Conservation (phyloP, 2,329 filamentous ascomycete species). For the Penicillium rolfsii region DNA sequence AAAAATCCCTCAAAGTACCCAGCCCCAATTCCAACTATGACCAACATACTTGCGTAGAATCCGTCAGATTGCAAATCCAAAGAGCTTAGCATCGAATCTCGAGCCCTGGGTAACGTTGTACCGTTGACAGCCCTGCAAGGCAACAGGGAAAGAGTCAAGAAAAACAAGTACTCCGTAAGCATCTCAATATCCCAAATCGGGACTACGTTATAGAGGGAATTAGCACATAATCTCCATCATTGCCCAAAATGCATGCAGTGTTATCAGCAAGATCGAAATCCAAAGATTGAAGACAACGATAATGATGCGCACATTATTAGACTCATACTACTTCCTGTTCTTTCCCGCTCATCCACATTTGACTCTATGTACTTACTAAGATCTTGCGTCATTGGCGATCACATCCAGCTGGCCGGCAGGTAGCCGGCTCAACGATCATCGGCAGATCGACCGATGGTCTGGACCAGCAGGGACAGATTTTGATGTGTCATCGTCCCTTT, state of each 20-base stretch:
- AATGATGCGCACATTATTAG: no score
- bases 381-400: conserved; percentile 17
- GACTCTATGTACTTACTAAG: no score
- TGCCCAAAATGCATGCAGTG: no score
- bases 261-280: no score
- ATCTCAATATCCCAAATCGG: no score
- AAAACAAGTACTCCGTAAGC: no score
- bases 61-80: conserved; percentile 14
- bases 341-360: no score
- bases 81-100: conserved; percentile 13
- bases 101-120: background rate
- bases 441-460: conserved; percentile 17
- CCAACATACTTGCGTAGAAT: background rate
- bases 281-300: no score
- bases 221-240: no score
- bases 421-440: conserved; percentile 8
- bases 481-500: conserved; percentile 28
- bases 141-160: background rate
- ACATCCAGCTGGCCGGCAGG: background rate
- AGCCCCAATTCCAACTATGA: background rate
- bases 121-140: conserved; percentile 7
- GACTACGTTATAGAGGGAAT: no score
- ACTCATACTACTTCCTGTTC: no score
- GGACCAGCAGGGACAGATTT: conserved; percentile 18
- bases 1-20: background rate